phyloP scores from a whole-genome alignment of 1,139 yeast genomes.

The Yamadazyma dushanensis region DNA sequence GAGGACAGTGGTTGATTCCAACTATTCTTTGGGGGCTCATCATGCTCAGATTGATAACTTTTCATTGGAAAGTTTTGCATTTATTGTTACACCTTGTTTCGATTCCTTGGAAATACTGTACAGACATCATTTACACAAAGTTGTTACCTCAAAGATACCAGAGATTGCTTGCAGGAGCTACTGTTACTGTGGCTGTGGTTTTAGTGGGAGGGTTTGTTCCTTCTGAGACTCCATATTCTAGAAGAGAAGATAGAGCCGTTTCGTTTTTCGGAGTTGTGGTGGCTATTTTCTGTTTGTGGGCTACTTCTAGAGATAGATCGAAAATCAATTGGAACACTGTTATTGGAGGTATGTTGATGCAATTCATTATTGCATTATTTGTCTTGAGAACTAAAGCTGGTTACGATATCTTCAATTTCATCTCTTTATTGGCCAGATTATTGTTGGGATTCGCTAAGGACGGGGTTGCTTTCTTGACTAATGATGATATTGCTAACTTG shows the following conservation, averaged over 20 bases:
- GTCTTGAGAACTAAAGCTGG: constrained; percentile 63
- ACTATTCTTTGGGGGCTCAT: constrained; percentile 56
- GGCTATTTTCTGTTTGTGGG: constrained; percentile 45
- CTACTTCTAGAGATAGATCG: constrained; percentile 48
- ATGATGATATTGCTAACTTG: constrained; percentile 34
- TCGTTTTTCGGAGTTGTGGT: constrained; percentile 60
- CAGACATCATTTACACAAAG: constrained; percentile 39
- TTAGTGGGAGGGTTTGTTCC: constrained; percentile 60
- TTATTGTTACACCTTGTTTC: constrained; percentile 25
- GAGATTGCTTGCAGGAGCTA: constrained; percentile 47
- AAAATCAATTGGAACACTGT: constrained; percentile 62
- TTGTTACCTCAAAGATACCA: constrained; percentile 34
- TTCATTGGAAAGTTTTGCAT: constrained; percentile 48
- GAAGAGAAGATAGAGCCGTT: constrained; percentile 54
- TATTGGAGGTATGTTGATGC: constrained; percentile 62
- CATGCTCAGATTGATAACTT: constrained; percentile 55
- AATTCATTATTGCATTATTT: constrained; percentile 60
- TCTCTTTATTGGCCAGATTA: constrained; percentile 58
- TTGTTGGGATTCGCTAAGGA: constrained; percentile 61
- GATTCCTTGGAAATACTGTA: constrained; percentile 42
- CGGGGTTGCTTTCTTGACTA: constrained; percentile 64
- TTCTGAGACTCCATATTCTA: constrained; percentile 48
- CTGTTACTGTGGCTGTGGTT: constrained; percentile 47
- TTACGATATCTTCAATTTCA: constrained; percentile 63
- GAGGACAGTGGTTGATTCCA: constrained; percentile 65